Evolutionary conservation across 495 filamentous ascomycete species (phyloP).

Genomic region (Lepidopterella palustris): DNA sequence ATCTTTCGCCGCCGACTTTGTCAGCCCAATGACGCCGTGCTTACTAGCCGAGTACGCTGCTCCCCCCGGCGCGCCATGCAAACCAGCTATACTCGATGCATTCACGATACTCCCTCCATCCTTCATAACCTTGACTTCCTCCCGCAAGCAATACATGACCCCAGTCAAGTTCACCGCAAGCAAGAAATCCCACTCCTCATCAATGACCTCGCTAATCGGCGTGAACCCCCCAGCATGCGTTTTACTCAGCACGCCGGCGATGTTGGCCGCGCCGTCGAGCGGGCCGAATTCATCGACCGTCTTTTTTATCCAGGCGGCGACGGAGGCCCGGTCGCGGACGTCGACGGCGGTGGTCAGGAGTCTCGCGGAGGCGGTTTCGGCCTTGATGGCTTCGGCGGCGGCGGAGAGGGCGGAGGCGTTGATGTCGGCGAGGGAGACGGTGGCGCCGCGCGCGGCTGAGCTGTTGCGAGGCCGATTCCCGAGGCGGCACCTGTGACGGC

Average conservation of each 20-base stretch:
- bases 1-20: constrained; percentile 51
- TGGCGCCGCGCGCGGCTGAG: constrained; percentile 11
- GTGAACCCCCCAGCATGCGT: constrained; percentile 22
- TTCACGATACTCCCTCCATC: constrained; percentile 45
- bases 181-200: constrained; percentile 34
- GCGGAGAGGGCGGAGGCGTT: constrained; percentile 7
- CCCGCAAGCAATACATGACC: constrained; percentile 33
- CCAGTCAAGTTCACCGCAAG: constrained; percentile 36
- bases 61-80: constrained; percentile 45
- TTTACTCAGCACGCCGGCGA: constrained; percentile 45
- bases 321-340: constrained; percentile 12
- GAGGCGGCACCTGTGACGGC: constrained; percentile 26
- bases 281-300: constrained; percentile 31
- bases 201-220: constrained; percentile 36
- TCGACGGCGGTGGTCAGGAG: constrained; percentile 17
- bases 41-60: constrained; percentile 53
- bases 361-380: constrained; percentile 10
- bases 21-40: constrained; percentile 49
- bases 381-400: constrained; percentile 15
- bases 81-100: constrained; percentile 48
- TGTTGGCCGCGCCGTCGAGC: constrained; percentile 55
- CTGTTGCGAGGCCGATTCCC: constrained; percentile 20
- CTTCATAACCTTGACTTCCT: constrained; percentile 16
- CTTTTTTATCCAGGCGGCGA: constrained; percentile 18
- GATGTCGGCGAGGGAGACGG: constrained; percentile 26